These are phyloP conservation scores for Amyloporia xantha DNA, from an alignment of 768 basidiomycete species.

Conservation along the genomic window DNA sequence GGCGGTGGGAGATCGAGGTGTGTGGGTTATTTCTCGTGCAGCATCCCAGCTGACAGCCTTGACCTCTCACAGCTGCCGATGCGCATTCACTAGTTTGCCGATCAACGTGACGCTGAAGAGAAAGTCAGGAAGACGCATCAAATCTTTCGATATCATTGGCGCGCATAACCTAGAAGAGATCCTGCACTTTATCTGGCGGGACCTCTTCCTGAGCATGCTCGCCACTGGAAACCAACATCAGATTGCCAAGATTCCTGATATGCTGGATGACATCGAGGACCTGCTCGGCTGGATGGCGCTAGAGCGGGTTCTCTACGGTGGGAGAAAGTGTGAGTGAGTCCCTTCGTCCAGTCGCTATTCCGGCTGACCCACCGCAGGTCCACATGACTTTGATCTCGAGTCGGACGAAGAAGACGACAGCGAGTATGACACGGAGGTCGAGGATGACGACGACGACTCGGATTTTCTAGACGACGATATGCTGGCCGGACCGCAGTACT, in stretches of 20 bases:
- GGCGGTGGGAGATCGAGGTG: slow-evolving; percentile 33
- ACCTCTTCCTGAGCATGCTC: slow-evolving; percentile 54
- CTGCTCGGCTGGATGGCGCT: slow-evolving; percentile 45
- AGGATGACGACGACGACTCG: slow-evolving; percentile 24
- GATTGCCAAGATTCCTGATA: slow-evolving; percentile 35
- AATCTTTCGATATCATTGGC: slow-evolving; percentile 42
- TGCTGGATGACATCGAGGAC: slow-evolving; percentile 54
- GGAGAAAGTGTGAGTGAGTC: slow-evolving; percentile 32
- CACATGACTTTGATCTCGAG: slow-evolving; percentile 17
- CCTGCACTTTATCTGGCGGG: slow-evolving; percentile 64
- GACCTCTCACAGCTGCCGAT: slow-evolving; percentile 42
- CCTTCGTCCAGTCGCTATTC: neutral
- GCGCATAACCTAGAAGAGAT: slow-evolving; percentile 39
- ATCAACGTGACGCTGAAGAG: slow-evolving; percentile 40
- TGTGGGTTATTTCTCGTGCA: neutral
- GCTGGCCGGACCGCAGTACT: slow-evolving; percentile 28
- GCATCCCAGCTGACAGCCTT: no score
- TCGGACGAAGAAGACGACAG: slow-evolving; percentile 27
- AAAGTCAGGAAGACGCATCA: slow-evolving; percentile 38
- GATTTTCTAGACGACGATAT: slow-evolving; percentile 17
- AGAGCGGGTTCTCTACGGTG: slow-evolving; percentile 49
- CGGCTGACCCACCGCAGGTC: slow-evolving; percentile 5
- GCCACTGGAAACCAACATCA: slow-evolving; percentile 28
- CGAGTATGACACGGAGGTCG: slow-evolving; percentile 26
- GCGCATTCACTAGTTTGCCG: slow-evolving; percentile 40